These are phyloP conservation scores for Ganoderma leucocontextum DNA, from an alignment of 1,284 basidiomycete genomes.

Conservation along the genomic window DNA sequence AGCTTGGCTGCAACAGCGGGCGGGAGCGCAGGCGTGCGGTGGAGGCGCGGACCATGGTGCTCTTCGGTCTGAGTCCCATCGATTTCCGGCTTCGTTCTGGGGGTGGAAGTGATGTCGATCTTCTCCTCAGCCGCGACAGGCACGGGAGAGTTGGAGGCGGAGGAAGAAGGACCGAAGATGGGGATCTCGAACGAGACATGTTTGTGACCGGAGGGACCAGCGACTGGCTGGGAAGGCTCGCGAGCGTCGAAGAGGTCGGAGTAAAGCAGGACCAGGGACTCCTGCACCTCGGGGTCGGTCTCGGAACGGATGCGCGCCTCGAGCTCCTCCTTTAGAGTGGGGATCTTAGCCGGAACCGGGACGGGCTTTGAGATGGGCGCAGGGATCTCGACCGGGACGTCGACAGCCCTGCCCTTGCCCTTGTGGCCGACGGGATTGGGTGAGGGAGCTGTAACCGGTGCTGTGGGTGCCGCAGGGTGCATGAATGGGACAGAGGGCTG, in stretches of 20 bases:
- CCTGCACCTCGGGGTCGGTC: slow-evolving; percentile 27
- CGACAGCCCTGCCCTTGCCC: slow-evolving; percentile 30
- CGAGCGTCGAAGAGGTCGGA: slow-evolving; percentile 22
- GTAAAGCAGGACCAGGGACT: slow-evolving; percentile 30
- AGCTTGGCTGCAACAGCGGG: slow-evolving; percentile 35
- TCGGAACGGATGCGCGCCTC: slow-evolving; percentile 28
- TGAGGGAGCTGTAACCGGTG: background rate
- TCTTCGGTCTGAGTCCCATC: background rate
- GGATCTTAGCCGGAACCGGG: background rate
- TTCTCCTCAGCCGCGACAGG: background rate
- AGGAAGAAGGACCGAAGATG: background rate
- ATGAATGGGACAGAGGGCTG: background rate
- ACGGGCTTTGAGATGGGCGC: background rate
- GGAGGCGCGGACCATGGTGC: slow-evolving; percentile 27
- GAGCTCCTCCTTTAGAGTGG: slow-evolving; percentile 29
- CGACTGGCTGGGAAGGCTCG: slow-evolving; percentile 5
- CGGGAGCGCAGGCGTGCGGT: slow-evolving; percentile 34
- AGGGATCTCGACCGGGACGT: background rate
- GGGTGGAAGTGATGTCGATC: background rate
- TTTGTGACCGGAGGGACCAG: slow-evolving; percentile 19
- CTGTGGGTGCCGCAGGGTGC: background rate
- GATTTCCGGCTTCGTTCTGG: background rate
- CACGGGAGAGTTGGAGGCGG: background rate
- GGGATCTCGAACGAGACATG: slow-evolving; percentile 3
- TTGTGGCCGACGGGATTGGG: slow-evolving; percentile 19